A percentile compares a stretch with the other conserved stretches of the same genome.
These are phyloP conservation scores for Vishniacozyma victoriae DNA, from an alignment of 768 basidiomycete genomes.

Conservation along the genomic window DNA sequence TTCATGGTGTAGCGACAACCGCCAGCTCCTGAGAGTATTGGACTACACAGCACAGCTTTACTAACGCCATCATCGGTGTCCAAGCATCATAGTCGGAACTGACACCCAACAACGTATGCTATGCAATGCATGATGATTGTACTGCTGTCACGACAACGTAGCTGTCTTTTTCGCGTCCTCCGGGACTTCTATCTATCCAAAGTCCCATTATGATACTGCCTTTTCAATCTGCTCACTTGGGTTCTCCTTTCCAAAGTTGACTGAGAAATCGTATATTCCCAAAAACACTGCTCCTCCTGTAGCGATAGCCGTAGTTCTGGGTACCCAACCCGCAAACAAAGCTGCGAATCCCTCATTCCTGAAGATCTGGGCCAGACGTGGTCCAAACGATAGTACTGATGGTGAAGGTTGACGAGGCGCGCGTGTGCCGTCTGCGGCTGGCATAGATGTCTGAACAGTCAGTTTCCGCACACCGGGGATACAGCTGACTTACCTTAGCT, in stretches of 20 bases:
- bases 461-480: neutral
- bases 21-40: too few relatives aligned
- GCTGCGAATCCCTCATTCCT: constrained; percentile 63
- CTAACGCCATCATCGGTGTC: neutral
- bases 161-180: too few relatives aligned
- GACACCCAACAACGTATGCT: neutral
- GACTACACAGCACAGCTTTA: too few relatives aligned
- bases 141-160: too few relatives aligned
- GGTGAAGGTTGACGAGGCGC: constrained; percentile 23
- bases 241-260: constrained; percentile 22
- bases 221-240: neutral
- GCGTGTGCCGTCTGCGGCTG: neutral
- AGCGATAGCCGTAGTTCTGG: constrained; percentile 92
- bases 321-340: constrained; percentile 79
- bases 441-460: neutral
- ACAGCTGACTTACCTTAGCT: constrained; percentile 56
- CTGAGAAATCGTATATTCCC: constrained; percentile 72
- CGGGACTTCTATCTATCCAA: neutral
- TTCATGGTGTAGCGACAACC: too few relatives aligned
- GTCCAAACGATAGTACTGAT: constrained; percentile 54
- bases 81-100: constrained; percentile 1
- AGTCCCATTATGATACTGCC: neutral
- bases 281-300: constrained; percentile 94
- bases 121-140: too few relatives aligned
- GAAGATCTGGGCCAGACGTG: constrained; percentile 64